A percentile compares a stretch with the other conserved stretches of the same genome.
Conservation (phyloP, 1,284 basidiomycete species). For the Ganoderma meredithae region DNA sequence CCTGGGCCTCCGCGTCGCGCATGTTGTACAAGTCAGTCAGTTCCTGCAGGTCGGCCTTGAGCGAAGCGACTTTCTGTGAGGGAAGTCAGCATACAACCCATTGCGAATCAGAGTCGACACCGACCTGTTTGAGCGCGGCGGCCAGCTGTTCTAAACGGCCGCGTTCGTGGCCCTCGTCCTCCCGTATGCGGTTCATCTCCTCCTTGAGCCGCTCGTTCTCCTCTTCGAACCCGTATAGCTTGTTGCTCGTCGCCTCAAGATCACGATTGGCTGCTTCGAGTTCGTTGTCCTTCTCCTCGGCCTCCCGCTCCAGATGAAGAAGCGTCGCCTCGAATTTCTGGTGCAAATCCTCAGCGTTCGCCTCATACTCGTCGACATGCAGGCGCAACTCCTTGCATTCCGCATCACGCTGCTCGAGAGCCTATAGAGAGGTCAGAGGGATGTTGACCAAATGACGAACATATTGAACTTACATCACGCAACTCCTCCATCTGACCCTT, state of each 20-base stretch:
- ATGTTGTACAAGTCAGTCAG: conserved; percentile 67
- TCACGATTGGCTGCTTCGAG: conserved; percentile 72
- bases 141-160: conserved; percentile 77
- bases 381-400: conserved; percentile 79
- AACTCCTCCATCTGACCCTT: conserved; percentile 76
- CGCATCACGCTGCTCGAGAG: conserved; percentile 75
- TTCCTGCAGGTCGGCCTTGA: conserved; percentile 71
- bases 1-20: conserved; percentile 63
- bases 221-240: conserved; percentile 64
- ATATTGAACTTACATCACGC: conserved; percentile 63
- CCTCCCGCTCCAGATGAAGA: conserved; percentile 74
- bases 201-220: conserved; percentile 62
- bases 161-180: conserved; percentile 75
- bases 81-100: conserved; percentile 3
- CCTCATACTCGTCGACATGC: conserved; percentile 75
- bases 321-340: conserved; percentile 76
- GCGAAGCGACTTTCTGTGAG: conserved; percentile 65
- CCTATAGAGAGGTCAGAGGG: conserved; percentile 48
- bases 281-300: conserved; percentile 76
- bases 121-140: conserved; percentile 81
- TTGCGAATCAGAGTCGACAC: not conserved
- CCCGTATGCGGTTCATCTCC: conserved; percentile 57
- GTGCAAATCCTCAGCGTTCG: conserved; percentile 73
- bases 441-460: conserved; percentile 14
- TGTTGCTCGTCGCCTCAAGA: conserved; percentile 77